Evolutionary conservation across 2,329 filamentous ascomycete species (phyloP), one percentile per base, ranked within the genome.

Genomic region (Pyrenochaeta sp.): DNA sequence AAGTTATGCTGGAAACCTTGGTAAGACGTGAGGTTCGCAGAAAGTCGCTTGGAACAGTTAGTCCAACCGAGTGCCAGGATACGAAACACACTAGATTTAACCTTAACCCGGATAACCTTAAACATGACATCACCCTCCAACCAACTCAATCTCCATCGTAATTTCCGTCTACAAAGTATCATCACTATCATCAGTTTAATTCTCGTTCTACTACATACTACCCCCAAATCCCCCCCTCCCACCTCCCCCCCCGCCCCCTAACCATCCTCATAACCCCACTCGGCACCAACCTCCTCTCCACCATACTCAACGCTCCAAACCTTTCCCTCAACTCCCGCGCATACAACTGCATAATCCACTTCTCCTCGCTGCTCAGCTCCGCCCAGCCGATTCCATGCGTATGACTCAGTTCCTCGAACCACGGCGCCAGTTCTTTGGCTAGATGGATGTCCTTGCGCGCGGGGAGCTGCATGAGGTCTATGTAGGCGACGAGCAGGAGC

Each of bases 331-430:
- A 67, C 41, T 75, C 72, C 11, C 60, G 53, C 0, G 61, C 68
- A 60, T 76, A 75, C 18, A 76, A 51, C 40, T 60, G 53, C 31
- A 62, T 60, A 7, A 81, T 69, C 78, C 78, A 81, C 4, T 31
- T n/a, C 2, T 31, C 39, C 15, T 21, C 29, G 21, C 39, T 30
- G 20, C 24, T 27, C 0, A 70, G 53, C 4, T 50, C 52, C 2
- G 44, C 41, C 39, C 31, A 42, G 7, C 19, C 24, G 10, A 14
- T 18, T 13, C 39, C 31, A 23, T 42, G 39, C 17, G 15, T 42
- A 8, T 28, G 18, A 6, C 6, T 15, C 13, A 42, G 15, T 14
- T 42, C 39, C n/a, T 22, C 24, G 18, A 35, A 42, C 39, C 39
- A 42, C 3, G 39, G 39, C 9, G 10, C 65, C 37, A 27, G 61